Conservation (phyloP, 495 filamentous ascomycete species). For the Neurospora sp. region DNA sequence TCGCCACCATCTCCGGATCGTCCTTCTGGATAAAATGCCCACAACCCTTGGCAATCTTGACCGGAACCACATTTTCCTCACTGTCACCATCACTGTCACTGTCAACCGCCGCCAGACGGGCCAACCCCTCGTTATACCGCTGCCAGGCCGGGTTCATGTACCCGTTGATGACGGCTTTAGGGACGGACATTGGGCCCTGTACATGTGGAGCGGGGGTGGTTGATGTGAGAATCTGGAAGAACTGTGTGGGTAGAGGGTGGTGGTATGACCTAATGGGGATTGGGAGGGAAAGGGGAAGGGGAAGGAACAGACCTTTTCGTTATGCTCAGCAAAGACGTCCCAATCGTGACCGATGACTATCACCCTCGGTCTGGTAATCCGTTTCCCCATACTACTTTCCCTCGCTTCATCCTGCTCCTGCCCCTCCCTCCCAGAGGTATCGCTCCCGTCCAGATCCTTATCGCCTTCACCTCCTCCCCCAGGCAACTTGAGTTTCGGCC, state of each 20-base stretch:
- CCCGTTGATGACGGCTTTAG: slow-evolving; percentile 33
- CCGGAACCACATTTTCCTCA: slow-evolving; percentile 31
- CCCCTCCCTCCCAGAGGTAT: neutral
- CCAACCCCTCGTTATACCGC: slow-evolving; percentile 46
- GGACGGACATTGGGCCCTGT: slow-evolving; percentile 24
- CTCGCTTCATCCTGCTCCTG: neutral
- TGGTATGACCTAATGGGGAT: too few relatives aligned
- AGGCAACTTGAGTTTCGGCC: slow-evolving; percentile 30
- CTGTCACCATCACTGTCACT: neutral
- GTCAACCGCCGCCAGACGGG: slow-evolving; percentile 17
- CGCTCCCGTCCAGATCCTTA: neutral
- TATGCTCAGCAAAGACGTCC: slow-evolving; percentile 45
- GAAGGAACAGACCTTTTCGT: slow-evolving; percentile 20
- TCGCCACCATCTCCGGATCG: slow-evolving; percentile 45
- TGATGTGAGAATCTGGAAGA: neutral
- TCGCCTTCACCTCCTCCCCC: slow-evolving; percentile 20
- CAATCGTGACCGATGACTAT: slow-evolving; percentile 54
- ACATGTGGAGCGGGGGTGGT: neutral
- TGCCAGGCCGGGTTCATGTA: slow-evolving; percentile 49
- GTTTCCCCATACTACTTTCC: neutral
- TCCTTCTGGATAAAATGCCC: slow-evolving; percentile 57
- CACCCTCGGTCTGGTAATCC: slow-evolving; percentile 25
- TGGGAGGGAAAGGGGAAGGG: slow-evolving; percentile 1
- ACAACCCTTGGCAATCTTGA: slow-evolving; percentile 42
- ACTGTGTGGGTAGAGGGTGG: neutral